Conservation (phyloP, 2,329 filamentous ascomycete genomes). For the Venturia asperata region DNA sequence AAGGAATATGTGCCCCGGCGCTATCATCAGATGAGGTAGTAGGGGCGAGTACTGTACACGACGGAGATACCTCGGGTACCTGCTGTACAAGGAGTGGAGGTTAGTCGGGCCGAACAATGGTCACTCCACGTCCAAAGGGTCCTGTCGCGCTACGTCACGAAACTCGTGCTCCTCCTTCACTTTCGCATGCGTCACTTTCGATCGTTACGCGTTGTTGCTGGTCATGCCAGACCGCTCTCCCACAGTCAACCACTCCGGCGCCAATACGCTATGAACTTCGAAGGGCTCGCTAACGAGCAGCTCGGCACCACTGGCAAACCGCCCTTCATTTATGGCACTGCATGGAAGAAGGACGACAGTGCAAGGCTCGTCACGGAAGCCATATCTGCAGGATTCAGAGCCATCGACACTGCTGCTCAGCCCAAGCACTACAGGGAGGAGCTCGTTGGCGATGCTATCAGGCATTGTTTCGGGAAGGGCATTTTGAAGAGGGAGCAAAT, state of each 20-base stretch:
- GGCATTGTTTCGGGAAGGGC: conserved; percentile 44
- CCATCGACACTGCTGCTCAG: conserved; percentile 70
- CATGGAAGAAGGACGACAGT: conserved; percentile 73
- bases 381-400: conserved; percentile 61
- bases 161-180: neutral
- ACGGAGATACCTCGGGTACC: too few relatives aligned
- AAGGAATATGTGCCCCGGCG: too few relatives aligned
- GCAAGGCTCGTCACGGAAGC: conserved; percentile 61
- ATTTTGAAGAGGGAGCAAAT: conserved; percentile 1
- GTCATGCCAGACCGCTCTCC: neutral
- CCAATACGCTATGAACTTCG: conserved; percentile 12
- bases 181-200: neutral
- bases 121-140: neutral
- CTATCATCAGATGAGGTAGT: too few relatives aligned
- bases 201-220: neutral
- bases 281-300: conserved; percentile 8
- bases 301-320: conserved; percentile 25
- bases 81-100: neutral
- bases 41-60: neutral
- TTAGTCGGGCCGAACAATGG: neutral
- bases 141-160: conserved; percentile 9
- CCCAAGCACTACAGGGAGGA: conserved; percentile 71
- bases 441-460: conserved; percentile 60
- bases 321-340: conserved; percentile 66
- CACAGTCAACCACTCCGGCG: neutral